Conservation (phyloP, 306 rosid species). For the Medicago arabica region DNA sequence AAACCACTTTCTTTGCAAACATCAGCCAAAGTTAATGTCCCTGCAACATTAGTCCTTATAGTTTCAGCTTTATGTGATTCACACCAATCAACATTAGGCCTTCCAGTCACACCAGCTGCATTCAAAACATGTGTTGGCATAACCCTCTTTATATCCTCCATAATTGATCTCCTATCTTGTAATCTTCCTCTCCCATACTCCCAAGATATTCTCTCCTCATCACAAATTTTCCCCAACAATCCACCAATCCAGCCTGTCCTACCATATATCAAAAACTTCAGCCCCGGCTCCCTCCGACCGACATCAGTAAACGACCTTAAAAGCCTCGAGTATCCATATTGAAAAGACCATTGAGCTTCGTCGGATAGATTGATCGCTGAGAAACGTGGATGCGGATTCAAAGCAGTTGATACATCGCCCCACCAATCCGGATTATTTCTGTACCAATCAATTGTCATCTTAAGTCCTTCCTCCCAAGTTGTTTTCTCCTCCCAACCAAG, state of each 20-base stretch:
- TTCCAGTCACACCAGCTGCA: slow-evolving; percentile 80
- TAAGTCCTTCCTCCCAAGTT: slow-evolving; percentile 71
- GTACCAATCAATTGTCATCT: slow-evolving; percentile 72
- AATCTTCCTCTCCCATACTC: slow-evolving; percentile 71
- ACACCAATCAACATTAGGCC: slow-evolving; percentile 87
- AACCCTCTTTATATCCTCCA: slow-evolving; percentile 58
- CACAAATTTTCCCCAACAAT: slow-evolving; percentile 65
- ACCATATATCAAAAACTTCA: slow-evolving; percentile 74
- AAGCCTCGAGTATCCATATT: slow-evolving; percentile 55
- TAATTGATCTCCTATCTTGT: slow-evolving; percentile 60
- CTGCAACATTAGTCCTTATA: slow-evolving; percentile 68
- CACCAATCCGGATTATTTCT: slow-evolving; percentile 67
- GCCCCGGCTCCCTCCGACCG: slow-evolving; percentile 15
- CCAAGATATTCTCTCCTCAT: slow-evolving; percentile 56
- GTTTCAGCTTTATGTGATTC: slow-evolving; percentile 70
- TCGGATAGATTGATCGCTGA: slow-evolving; percentile 55
- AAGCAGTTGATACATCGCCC: slow-evolving; percentile 77
- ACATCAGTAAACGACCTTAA: slow-evolving; percentile 57
- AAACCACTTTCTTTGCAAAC: slow-evolving; percentile 63
- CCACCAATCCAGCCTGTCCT: slow-evolving; percentile 81
- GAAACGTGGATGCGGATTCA: slow-evolving; percentile 66
- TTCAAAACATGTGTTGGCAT: slow-evolving; percentile 72
- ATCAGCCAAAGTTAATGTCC: slow-evolving; percentile 68
- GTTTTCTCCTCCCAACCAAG: slow-evolving; percentile 76
- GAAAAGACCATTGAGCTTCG: slow-evolving; percentile 63